Conservation (phyloP, 2,329 filamentous ascomycete species). For the Fusarium succisae region DNA sequence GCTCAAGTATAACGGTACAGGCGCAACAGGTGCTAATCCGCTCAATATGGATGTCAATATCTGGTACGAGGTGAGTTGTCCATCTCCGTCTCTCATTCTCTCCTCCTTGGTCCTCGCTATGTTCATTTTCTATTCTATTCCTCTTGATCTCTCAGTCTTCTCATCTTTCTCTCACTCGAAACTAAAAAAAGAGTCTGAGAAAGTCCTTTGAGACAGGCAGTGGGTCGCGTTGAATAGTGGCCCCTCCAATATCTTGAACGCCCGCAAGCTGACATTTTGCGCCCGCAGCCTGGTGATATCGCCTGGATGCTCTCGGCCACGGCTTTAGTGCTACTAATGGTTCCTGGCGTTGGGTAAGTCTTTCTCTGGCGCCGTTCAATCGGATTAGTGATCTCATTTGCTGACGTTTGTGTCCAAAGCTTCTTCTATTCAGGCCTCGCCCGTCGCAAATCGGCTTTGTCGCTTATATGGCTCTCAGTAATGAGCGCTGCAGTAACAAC, state of each 20-base stretch:
- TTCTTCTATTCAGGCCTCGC: slow-evolving; percentile 96
- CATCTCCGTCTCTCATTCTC: slow-evolving; percentile 1
- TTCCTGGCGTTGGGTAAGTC: slow-evolving; percentile 81
- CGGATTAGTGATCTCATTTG: neutral
- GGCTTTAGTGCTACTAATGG: slow-evolving; percentile 89
- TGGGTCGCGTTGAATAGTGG: slow-evolving; percentile 22
- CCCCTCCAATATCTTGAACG: slow-evolving; percentile 21
- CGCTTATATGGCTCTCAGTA: slow-evolving; percentile 88
- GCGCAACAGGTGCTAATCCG: slow-evolving; percentile 73
- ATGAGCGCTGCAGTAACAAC: slow-evolving; percentile 85
- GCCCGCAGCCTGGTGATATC: slow-evolving; percentile 75
- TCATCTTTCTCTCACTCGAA: neutral
- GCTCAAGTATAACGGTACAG: slow-evolving; percentile 71
- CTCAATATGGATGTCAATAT: slow-evolving; percentile 76
- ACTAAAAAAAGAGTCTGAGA: neutral
- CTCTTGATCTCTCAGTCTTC: slow-evolving; percentile 6
- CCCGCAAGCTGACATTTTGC: slow-evolving; percentile 44
- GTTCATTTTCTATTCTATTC: neutral
- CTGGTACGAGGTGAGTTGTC: slow-evolving; percentile 72
- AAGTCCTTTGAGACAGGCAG: slow-evolving; percentile 4
- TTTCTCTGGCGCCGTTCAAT: neutral
- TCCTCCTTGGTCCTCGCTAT: neutral
- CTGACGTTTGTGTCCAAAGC: slow-evolving; percentile 43
- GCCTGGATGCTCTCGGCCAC: slow-evolving; percentile 85
- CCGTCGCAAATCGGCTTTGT: slow-evolving; percentile 87